A percentile compares a stretch with the other conserved stretches of the same genome.
Conservation (phyloP, 2,329 filamentous ascomycete species). For the Fusarium mangiferae region DNA sequence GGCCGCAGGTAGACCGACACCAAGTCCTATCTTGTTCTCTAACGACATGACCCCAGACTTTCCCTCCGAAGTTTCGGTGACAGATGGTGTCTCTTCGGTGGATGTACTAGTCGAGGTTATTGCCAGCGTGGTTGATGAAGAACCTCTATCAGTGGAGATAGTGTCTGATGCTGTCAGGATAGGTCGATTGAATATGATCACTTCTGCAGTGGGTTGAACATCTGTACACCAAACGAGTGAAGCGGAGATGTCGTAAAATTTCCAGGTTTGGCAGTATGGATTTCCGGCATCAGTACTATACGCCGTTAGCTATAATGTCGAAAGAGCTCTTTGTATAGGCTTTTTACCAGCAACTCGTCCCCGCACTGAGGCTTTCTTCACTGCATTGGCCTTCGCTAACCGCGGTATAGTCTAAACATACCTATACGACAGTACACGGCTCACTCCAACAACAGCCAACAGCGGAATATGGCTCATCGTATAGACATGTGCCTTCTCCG, state of each 20-base stretch:
- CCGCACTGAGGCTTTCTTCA: not conserved
- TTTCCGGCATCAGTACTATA: not conserved
- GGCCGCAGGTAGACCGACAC: not conserved
- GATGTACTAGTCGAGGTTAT: not conserved
- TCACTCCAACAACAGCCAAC: not conserved
- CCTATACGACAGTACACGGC: not conserved
- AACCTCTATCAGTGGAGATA: not conserved
- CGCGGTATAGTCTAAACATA: not conserved
- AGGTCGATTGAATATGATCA: not conserved
- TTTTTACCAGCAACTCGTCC: not conserved
- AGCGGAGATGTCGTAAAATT: not conserved
- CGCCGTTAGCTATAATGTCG: not conserved
- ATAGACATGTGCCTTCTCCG: not conserved
- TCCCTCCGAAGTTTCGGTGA: not conserved
- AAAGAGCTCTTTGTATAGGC: too few relatives aligned
- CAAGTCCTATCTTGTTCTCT: not conserved
- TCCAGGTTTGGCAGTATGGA: not conserved
- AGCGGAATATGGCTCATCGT: not conserved
- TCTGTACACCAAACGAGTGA: not conserved
- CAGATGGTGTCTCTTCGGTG: not conserved
- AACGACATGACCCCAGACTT: not conserved
- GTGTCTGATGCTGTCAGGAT: not conserved
- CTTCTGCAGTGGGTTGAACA: not conserved
- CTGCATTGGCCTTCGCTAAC: not conserved
- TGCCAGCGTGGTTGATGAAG: not conserved